Evolutionary conservation across 164 flowering plant genomes (phyloP), one percentile per base, ranked within the genome.

Genomic region (Pachysandra terminalis): DNA sequence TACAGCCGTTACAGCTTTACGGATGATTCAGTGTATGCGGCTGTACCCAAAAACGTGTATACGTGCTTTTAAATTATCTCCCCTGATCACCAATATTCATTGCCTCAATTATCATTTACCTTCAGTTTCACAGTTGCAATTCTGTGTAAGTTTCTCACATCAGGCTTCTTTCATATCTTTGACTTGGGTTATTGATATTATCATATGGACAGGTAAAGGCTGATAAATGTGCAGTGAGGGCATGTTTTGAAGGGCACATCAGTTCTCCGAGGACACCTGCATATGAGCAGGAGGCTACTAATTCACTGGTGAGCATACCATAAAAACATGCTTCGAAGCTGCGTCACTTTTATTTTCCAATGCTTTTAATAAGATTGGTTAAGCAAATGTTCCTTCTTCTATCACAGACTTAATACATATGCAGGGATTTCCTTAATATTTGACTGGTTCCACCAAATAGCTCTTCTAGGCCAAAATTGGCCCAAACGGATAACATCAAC

Each of bases 131-230:
- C 37, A 32, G 37, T 32, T 45, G 6, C 6, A 45, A 45, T 45
- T 5, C 17, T 15, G 17, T 45, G 51, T 32, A 14, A 19, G n/a
- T 7, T 12, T 35, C 22, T 35, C 0, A 17, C 5, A 17, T 12
- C 16, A 57, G 25, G 5, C 10, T 23, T 21, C 41, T 19, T 51
- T 25, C 25, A n/a, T 26, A 10, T 8, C 19, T 49, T 27, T 6
- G 27, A 22, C 14, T 54, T 61, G 12, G 19, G 24, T 16, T 69
- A 23, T 23, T 62, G 37, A 54, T 21, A 5, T 35, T 63, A 22
- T 37, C 3, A 37, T 19, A 60, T 82, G 54, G 35, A 37, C 81
- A 93, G 98, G 94, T 93, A 73, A 93, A 91, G 85, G 97, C 94
- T 59, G 91, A 87, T 54, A 91, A 88, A 68, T 79, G 79, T 75